Evolutionary conservation across 2,329 filamentous ascomycete species (phyloP).

Genomic region (Elsinoe batatas): DNA sequence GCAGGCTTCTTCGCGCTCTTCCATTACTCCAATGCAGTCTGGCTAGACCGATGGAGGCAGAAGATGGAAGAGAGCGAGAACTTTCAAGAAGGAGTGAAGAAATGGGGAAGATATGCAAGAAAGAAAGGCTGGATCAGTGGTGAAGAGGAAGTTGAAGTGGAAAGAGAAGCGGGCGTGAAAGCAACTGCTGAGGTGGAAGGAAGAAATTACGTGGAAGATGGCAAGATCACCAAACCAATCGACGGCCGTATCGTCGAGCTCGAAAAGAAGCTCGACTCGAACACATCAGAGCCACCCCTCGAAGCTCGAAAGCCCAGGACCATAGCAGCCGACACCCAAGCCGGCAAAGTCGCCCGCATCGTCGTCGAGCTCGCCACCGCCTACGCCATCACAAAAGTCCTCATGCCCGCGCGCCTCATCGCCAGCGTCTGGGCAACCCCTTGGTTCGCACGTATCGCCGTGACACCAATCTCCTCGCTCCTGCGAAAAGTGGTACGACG

Average conservation of each 20-base stretch:
- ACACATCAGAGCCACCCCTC: slow-evolving; percentile 29
- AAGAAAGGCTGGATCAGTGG: slow-evolving; percentile 70
- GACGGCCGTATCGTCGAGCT: background rate
- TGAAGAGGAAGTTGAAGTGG: slow-evolving; percentile 21
- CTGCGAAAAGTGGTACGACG: background rate
- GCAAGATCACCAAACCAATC: background rate
- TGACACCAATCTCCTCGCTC: slow-evolving; percentile 12
- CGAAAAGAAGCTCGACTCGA: background rate
- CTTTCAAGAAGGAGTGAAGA: slow-evolving; percentile 54
- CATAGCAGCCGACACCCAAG: background rate
- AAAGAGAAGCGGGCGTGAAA: background rate
- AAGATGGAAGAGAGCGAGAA: slow-evolving; percentile 41
- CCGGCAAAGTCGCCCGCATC: slow-evolving; percentile 39
- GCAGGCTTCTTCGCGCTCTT: slow-evolving; percentile 65
- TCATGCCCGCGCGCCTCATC: slow-evolving; percentile 67
- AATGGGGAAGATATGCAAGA: slow-evolving; percentile 67
- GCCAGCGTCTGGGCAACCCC: slow-evolving; percentile 82
- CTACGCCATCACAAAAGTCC: slow-evolving; percentile 78
- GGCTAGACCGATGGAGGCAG: slow-evolving; percentile 49
- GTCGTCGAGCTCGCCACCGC: slow-evolving; percentile 70
- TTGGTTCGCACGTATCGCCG: slow-evolving; percentile 51
- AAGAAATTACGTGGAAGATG: slow-evolving; percentile 23
- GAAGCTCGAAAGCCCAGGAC: slow-evolving; percentile 18
- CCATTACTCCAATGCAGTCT: slow-evolving; percentile 56
- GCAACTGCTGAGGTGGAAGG: slow-evolving; percentile 20